Percentiles rank a stretch among this genome's conserved stretches.
These are phyloP conservation scores for Epichloe brachyelytri DNA, from an alignment of 2,329 filamentous ascomycete species.

Conservation along the genomic window DNA sequence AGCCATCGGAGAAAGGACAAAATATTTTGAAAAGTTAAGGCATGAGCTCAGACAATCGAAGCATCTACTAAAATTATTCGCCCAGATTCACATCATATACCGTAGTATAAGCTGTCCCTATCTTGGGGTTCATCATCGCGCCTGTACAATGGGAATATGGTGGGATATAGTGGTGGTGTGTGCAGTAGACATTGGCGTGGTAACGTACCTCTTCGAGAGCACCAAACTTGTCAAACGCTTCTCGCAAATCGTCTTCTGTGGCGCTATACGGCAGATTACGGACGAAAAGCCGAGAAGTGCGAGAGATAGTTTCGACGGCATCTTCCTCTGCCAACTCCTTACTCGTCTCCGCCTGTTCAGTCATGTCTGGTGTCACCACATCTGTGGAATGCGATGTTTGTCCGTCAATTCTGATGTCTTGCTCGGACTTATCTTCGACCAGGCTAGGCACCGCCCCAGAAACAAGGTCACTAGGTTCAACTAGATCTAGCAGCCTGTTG, in stretches of 20 bases:
- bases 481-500: constrained; percentile 70
- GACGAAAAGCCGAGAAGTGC: constrained; percentile 71
- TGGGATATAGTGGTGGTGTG: neutral
- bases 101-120: constrained; percentile 98
- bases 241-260: constrained; percentile 62
- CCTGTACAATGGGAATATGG: neutral
- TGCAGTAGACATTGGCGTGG: constrained; percentile 5
- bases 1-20: neutral
- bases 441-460: constrained; percentile 7
- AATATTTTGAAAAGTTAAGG: constrained; percentile 9
- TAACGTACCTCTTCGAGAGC: constrained; percentile 73
- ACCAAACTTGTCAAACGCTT: constrained; percentile 61
- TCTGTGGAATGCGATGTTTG: constrained; percentile 15
- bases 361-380: constrained; percentile 13
- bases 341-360: constrained; percentile 18
- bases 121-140: constrained; percentile 91
- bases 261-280: constrained; percentile 77
- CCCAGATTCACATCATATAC: constrained; percentile 86
- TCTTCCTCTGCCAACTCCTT: constrained; percentile 14
- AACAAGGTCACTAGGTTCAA: constrained; percentile 55
- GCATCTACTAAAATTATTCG: constrained; percentile 99
- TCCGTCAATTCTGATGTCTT: constrained; percentile 11
- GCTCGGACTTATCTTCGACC: constrained; percentile 5
- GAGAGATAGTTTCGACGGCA: constrained; percentile 47
- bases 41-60: constrained; percentile 63